A percentile compares a stretch with the other conserved stretches of the same genome.
phyloP scores from a whole-genome alignment of 441 rosid genomes.

The Raphanus hybrid region DNA sequence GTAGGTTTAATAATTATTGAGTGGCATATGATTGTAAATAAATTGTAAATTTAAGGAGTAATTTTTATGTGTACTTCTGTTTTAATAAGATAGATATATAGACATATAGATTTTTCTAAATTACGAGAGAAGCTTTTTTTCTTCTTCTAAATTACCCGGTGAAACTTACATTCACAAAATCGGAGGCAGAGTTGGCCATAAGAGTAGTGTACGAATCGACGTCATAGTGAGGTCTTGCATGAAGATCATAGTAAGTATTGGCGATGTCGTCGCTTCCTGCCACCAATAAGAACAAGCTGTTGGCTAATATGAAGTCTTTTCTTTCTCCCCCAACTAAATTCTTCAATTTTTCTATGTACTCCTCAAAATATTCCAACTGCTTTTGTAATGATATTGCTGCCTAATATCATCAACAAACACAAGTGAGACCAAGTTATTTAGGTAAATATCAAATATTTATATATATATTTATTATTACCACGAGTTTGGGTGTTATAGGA shows the following conservation, averaged over 20 bases:
- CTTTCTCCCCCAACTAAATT: constrained; percentile 56
- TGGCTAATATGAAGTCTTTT: constrained; percentile 48
- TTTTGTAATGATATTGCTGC: constrained; percentile 48
- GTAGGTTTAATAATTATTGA: no score
- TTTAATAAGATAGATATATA: background rate
- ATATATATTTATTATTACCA: constrained; percentile 47
- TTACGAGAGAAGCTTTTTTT: background rate
- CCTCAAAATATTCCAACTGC: constrained; percentile 57
- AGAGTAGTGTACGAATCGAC: constrained; percentile 60
- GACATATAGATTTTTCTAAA: background rate
- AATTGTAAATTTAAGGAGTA: no score
- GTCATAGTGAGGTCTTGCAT: constrained; percentile 54
- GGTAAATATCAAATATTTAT: background rate
- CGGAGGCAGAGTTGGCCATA: constrained; percentile 55
- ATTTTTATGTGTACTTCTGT: no score
- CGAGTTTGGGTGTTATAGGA: constrained; percentile 66
- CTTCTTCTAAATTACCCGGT: background rate
- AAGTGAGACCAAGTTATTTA: background rate
- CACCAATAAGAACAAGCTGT: constrained; percentile 51
- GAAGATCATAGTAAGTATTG: constrained; percentile 55
- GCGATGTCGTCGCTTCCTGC: constrained; percentile 82
- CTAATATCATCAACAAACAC: constrained; percentile 39
- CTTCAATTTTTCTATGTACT: constrained; percentile 61
- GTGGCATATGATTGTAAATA: no score
- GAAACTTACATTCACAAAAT: constrained; percentile 54